Percentiles rank a stretch among this genome's conserved stretches.
Conservation (phyloP, 148 eudicot species). For the Chenopodium berlandieri region DNA sequence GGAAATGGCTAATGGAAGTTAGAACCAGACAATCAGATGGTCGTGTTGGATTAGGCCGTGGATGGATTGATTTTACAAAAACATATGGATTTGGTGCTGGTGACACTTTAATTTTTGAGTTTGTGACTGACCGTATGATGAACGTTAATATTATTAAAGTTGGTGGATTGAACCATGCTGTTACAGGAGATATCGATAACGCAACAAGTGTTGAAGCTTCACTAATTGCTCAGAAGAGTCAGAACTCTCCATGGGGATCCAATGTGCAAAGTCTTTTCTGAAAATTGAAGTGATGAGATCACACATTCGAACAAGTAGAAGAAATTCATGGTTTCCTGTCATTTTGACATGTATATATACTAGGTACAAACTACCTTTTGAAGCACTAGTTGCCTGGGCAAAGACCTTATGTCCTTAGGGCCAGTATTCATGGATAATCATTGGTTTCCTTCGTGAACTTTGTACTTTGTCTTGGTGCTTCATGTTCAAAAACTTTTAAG, state of each 20-base stretch:
- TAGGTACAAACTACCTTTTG: too few species aligned
- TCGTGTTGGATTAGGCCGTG: conserved; percentile 1
- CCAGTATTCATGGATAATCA: too few species aligned
- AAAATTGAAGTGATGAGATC: too few species aligned
- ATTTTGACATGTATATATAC: too few species aligned
- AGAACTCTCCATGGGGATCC: background rate
- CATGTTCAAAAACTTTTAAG: background rate
- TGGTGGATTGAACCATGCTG: background rate
- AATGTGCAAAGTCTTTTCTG: background rate
- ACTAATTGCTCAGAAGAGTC: background rate
- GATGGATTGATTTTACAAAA: conserved; percentile 19
- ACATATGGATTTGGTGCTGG: conserved; percentile 14
- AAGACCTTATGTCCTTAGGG: too few species aligned
- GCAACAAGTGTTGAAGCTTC: conserved; percentile 10
- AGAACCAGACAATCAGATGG: conserved; percentile 10
- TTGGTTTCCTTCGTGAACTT: too few species aligned
- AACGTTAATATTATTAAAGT: conserved; percentile 21
- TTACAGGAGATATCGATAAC: background rate
- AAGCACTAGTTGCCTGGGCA: too few species aligned
- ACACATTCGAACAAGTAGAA: too few species aligned
- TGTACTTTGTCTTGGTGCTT: background rate
- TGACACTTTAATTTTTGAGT: conserved; percentile 27
- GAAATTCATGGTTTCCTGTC: too few species aligned
- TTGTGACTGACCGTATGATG: conserved; percentile 23
- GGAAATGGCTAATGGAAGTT: background rate